phyloP scores from a whole-genome alignment of 306 rosid genomes.

The Pachyrhizus erosus region DNA sequence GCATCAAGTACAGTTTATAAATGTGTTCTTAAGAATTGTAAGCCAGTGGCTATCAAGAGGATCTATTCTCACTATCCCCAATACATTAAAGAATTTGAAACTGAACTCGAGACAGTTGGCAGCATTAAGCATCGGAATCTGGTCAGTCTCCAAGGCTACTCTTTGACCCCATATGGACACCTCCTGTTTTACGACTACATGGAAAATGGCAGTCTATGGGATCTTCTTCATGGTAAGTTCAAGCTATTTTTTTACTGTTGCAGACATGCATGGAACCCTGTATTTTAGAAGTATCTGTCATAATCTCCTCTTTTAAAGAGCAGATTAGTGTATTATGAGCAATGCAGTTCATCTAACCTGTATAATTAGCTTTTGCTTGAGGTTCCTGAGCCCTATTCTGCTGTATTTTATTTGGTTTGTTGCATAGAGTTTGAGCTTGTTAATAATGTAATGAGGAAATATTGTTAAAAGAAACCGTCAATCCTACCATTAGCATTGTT shows the following conservation, averaged over 20 bases:
- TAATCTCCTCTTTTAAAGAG: not conserved
- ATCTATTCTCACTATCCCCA: conserved; percentile 83
- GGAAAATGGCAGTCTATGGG: conserved; percentile 98
- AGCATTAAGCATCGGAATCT: conserved; percentile 96
- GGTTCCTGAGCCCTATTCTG: not conserved
- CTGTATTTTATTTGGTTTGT: not conserved
- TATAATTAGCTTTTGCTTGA: not conserved
- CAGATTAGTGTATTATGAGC: not conserved
- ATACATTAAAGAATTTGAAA: conserved; percentile 80
- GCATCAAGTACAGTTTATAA: conserved; percentile 97
- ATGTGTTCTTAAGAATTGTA: conserved; percentile 92
- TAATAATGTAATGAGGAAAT: not conserved
- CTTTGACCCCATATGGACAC: conserved; percentile 83
- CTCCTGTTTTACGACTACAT: conserved; percentile 96
- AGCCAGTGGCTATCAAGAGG: conserved; percentile 90
- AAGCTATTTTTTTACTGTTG: not conserved
- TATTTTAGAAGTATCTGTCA: not conserved
- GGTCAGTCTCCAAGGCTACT: conserved; percentile 92
- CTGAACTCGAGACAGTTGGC: conserved; percentile 88
- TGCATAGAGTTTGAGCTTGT: not conserved
- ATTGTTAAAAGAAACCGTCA: not conserved
- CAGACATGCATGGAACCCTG: not conserved
- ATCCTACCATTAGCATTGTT: not conserved
- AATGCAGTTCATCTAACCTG: too few species aligned
- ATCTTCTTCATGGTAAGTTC: conserved; percentile 84